A percentile compares a stretch with the other conserved stretches of the same genome.
Evolutionary conservation across 371 early-diverging fungal species (phyloP).

Genomic region (Haplosporangium sp.): DNA sequence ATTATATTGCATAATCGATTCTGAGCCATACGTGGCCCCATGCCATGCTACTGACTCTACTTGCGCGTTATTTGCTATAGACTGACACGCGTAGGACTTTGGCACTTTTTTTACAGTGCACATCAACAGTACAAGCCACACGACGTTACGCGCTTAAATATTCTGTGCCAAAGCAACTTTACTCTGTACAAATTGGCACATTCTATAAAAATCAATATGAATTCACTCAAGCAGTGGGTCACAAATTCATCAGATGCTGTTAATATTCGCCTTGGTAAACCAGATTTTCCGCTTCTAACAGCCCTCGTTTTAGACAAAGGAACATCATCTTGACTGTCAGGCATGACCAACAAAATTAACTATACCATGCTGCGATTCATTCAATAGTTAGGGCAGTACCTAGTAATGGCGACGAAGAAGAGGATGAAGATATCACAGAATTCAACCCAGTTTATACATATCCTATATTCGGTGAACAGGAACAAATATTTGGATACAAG

Average conservation of each 20-base stretch:
- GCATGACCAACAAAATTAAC: neutral
- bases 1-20: slow-evolving; percentile 7
- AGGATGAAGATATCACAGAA: slow-evolving; percentile 34
- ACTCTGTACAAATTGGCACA: neutral
- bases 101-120: neutral
- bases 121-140: slow-evolving; percentile 20
- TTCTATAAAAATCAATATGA: slow-evolving; percentile 22
- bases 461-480: slow-evolving; percentile 91
- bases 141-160: neutral
- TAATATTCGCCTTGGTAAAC: slow-evolving; percentile 54
- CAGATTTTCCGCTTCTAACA: neutral
- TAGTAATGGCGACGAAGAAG: slow-evolving; percentile 33
- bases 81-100: neutral
- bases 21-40: neutral
- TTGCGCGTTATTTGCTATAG: neutral
- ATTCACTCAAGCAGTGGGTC: slow-evolving; percentile 56
- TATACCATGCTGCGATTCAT: neutral
- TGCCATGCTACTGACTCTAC: neutral
- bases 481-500: slow-evolving; percentile 90
- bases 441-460: slow-evolving; percentile 88
- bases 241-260: slow-evolving; percentile 56
- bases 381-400: slow-evolving; percentile 30
- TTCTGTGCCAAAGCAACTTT: no score
- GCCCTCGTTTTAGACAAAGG: neutral
- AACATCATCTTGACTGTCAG: neutral